Percentiles rank a stretch among this genome's conserved stretches.
phyloP scores from a whole-genome alignment of 2,329 filamentous ascomycete species.

The Claviceps citrina region DNA sequence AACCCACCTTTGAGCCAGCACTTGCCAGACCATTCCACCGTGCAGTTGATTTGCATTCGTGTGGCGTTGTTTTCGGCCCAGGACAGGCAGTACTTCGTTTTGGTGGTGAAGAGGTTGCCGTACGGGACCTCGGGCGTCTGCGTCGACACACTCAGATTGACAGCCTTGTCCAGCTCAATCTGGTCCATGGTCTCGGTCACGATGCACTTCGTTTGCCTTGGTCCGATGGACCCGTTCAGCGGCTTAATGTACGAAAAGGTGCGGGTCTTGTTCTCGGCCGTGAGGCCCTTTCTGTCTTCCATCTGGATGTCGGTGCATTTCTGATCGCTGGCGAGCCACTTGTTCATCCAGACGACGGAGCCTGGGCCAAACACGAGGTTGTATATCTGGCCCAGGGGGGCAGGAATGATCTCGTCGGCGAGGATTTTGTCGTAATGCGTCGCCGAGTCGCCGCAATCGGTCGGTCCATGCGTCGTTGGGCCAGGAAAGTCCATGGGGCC shows the following conservation, averaged over 20 bases:
- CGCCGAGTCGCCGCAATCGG: slow-evolving; percentile 65
- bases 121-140: slow-evolving; percentile 91
- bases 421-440: slow-evolving; percentile 74
- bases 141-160: slow-evolving; percentile 68
- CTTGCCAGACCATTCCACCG: slow-evolving; percentile 92
- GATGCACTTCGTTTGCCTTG: slow-evolving; percentile 87
- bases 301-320: slow-evolving; percentile 80
- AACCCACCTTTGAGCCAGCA: slow-evolving; percentile 83
- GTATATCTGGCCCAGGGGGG: slow-evolving; percentile 84
- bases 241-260: slow-evolving; percentile 86
- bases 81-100: slow-evolving; percentile 86
- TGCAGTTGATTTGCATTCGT: slow-evolving; percentile 72
- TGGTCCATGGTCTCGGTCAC: slow-evolving; percentile 72
- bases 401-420: slow-evolving; percentile 72
- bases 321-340: slow-evolving; percentile 73
- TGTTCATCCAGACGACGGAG: slow-evolving; percentile 68
- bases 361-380: slow-evolving; percentile 70
- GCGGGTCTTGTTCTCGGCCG: slow-evolving; percentile 57
- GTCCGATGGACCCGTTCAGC: slow-evolving; percentile 67
- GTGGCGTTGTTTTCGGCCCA: slow-evolving; percentile 85
- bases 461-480: slow-evolving; percentile 64
- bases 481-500: slow-evolving; percentile 60
- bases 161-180: slow-evolving; percentile 73
- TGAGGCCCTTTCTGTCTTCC: slow-evolving; percentile 67
- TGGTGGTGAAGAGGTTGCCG: slow-evolving; percentile 79